A percentile compares a stretch with the other conserved stretches of the same genome.
Conservation (phyloP, 208 protist genomes). For the Trypanosoma lewisi region DNA sequence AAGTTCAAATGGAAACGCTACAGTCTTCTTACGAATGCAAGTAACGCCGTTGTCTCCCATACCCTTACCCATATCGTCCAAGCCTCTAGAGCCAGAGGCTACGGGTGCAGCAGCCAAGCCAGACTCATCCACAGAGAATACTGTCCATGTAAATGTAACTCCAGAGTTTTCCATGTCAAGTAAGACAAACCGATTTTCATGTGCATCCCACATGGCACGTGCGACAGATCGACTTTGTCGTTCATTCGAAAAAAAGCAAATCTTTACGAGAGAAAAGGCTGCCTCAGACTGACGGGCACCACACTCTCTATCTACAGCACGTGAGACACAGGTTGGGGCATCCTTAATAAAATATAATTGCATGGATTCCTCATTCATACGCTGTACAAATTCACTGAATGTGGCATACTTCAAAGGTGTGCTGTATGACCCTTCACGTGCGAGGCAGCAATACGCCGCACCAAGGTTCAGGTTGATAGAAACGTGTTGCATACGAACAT, state of each 20-base stretch:
- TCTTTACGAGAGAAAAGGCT: slow-evolving; percentile 66
- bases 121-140: slow-evolving; percentile 85
- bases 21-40: slow-evolving; percentile 67
- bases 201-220: slow-evolving; percentile 76
- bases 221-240: slow-evolving; percentile 70
- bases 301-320: slow-evolving; percentile 76
- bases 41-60: slow-evolving; percentile 1
- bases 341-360: slow-evolving; percentile 87
- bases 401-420: slow-evolving; percentile 79
- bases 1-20: slow-evolving; percentile 84
- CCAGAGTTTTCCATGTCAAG: slow-evolving; percentile 84
- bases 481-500: slow-evolving; percentile 73
- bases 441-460: slow-evolving; percentile 79
- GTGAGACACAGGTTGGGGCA: slow-evolving; percentile 74
- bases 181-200: slow-evolving; percentile 68
- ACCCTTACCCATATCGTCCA: not conserved
- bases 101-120: slow-evolving; percentile 17
- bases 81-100: not conserved
- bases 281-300: slow-evolving; percentile 66
- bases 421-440: slow-evolving; percentile 68
- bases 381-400: slow-evolving; percentile 80
- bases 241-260: slow-evolving; percentile 85
- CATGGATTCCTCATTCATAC: slow-evolving; percentile 85
- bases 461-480: slow-evolving; percentile 77
- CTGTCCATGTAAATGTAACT: slow-evolving; percentile 76